These are phyloP conservation scores for Abrus pulchellus DNA, from an alignment of 306 rosid species.

Conservation along the genomic window DNA sequence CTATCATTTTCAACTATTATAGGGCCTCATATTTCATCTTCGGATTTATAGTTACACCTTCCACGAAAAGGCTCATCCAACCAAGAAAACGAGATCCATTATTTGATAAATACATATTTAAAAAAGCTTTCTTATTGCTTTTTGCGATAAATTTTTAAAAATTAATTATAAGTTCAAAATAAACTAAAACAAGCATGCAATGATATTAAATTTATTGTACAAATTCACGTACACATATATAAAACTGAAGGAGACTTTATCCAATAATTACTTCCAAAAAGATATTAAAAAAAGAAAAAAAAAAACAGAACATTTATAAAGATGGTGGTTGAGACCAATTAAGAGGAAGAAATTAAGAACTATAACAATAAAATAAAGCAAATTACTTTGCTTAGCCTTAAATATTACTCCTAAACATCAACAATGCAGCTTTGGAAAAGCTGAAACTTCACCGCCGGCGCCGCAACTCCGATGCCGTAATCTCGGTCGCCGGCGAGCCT, in stretches of 20 bases:
- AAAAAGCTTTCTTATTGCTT: background rate
- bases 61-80: background rate
- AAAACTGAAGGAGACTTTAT: background rate
- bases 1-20: background rate
- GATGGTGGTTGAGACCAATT: background rate
- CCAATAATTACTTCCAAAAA: background rate
- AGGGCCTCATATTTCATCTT: background rate
- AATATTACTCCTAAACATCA: constrained; percentile 54
- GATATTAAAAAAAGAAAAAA: no score
- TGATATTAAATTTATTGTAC: background rate
- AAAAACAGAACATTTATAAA: background rate
- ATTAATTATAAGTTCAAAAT: background rate
- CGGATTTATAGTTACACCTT: background rate
- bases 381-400: constrained; percentile 34
- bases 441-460: constrained; percentile 61
- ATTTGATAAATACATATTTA: background rate
- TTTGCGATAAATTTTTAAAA: background rate
- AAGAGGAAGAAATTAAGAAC: background rate
- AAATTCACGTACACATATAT: background rate
- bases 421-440: constrained; percentile 65
- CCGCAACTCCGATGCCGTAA: constrained; percentile 13
- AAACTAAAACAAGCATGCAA: background rate
- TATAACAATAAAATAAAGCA: background rate
- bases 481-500: constrained; percentile 40
- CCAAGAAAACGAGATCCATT: background rate